These are phyloP conservation scores for Nitzschia palea DNA, from an alignment of 108 stramenopile genomes.

Conservation along the genomic window DNA sequence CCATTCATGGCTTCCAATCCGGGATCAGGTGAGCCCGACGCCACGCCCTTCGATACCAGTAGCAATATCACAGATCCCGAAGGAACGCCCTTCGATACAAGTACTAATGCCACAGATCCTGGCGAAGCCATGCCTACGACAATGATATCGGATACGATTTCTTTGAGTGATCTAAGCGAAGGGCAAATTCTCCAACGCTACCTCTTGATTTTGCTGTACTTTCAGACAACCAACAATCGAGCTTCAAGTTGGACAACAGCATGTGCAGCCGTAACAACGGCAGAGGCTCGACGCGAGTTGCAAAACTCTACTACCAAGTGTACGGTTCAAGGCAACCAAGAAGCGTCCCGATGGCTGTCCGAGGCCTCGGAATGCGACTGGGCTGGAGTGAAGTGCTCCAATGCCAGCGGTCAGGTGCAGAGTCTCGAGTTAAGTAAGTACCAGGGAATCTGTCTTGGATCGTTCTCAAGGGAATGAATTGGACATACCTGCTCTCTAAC, in stretches of 20 bases:
- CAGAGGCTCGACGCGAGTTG: background rate
- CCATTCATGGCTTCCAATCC: too few species aligned
- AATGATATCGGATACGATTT: too few species aligned
- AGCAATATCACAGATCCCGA: too few species aligned
- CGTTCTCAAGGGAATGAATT: background rate
- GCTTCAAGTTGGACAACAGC: background rate
- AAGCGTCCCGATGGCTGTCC: constrained; percentile 12
- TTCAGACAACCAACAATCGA: background rate
- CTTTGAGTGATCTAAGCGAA: background rate
- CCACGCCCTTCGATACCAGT: too few species aligned
- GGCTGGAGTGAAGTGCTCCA: constrained; percentile 19
- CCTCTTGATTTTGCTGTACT: constrained; percentile 6
- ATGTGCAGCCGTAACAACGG: background rate
- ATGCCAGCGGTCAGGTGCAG: background rate
- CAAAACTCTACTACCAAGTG: background rate
- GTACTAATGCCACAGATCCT: too few species aligned
- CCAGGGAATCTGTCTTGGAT: background rate
- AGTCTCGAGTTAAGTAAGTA: background rate
- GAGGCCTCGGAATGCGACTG: constrained; percentile 17
- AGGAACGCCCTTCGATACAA: too few species aligned
- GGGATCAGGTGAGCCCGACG: too few species aligned
- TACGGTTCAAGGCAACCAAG: background rate
- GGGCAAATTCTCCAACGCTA: constrained; percentile 6
- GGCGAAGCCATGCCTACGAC: too few species aligned
- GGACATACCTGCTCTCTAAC: background rate